Base-by-base conservation (phyloP, 768 basidiomycete species). In the Chiua virens region DNA sequence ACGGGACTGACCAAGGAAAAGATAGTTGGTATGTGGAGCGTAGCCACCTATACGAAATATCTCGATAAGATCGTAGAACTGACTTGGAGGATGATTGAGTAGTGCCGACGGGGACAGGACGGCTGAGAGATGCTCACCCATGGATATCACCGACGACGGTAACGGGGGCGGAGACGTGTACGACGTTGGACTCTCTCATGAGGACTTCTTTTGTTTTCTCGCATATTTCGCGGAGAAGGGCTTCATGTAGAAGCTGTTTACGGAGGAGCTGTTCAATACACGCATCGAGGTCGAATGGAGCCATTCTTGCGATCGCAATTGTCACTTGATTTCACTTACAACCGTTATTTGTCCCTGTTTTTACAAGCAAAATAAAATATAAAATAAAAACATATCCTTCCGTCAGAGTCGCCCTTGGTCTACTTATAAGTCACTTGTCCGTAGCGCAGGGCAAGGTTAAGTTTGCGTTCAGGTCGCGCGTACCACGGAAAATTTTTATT, bases 71-170 rank as follows among this genome's bases (percentile, higher is more conserved):
- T 99, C 96, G 75, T 98, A 96, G 73, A 99, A 99, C 81, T 99
- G 96, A 53, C 96, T 97, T 83, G 71, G 71, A 49, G 43, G 37
- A 63, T 60, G 60, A 61, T 60, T 64, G 71, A 77, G 60, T 74
- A 69, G 60, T 57, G 55, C 54, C 50, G 51, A 48, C n/a, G 40
- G 40, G 32, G 51, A 49, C 52, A 45, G 3, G 41, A 38, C 3
- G 37, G 32, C 42, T 47, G 37, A 48, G 34, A 54, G 60, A 64
- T 40, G 75, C 90, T 80, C 74, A 97, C 94, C 94, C 97, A 68
- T 99, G 97, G 43, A 99, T 98, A 69, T 99, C 97, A 45, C 97
- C 97, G 35, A 98, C 97, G 25, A 99, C 97, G 1, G 97, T 99
- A 32, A 98, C 93, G 18, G 97, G 97, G 5, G 96, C 89, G 56